Evolutionary conservation across 306 rosid species (phyloP).

Genomic region (Rubus idaeus): DNA sequence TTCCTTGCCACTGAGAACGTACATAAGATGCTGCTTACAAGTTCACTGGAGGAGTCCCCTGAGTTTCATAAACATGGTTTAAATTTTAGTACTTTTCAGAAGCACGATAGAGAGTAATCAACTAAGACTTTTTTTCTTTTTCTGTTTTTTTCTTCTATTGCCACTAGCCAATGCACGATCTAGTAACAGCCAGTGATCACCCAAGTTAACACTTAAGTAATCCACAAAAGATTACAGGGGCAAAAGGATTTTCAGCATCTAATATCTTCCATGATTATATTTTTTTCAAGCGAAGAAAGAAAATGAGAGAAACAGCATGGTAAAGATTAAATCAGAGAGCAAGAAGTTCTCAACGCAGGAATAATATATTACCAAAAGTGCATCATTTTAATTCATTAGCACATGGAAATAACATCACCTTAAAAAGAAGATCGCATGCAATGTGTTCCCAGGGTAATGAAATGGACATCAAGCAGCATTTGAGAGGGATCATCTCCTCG

Average conservation of each 20-base stretch:
- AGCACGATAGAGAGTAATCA: constrained; percentile 15
- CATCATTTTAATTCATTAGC: constrained; percentile 11
- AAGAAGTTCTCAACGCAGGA: constrained; percentile 10
- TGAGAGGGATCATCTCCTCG: constrained; percentile 82
- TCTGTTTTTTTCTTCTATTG: too few relatives aligned
- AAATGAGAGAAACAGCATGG: neutral
- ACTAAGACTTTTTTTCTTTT: neutral
- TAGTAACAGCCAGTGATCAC: neutral
- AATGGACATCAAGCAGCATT: constrained; percentile 94
- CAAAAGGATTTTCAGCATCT: neutral
- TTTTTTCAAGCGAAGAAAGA: neutral
- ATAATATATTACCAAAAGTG: neutral
- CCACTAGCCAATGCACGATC: too few relatives aligned
- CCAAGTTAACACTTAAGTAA: neutral
- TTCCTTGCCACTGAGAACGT: constrained; percentile 15
- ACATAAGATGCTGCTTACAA: constrained; percentile 45
- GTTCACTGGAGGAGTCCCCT: constrained; percentile 89
- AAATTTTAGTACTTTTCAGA: constrained; percentile 19
- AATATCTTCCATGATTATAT: neutral
- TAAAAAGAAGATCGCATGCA: constrained; percentile 87
- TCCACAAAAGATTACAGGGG: constrained; percentile 1
- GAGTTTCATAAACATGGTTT: constrained; percentile 20
- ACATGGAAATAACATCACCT: constrained; percentile 52
- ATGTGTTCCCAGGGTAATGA: constrained; percentile 97
- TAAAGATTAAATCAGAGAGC: neutral